Evolutionary conservation across 1,284 basidiomycete genomes (phyloP), one percentile per base, ranked within the genome.

Genomic region (Abortiporus biennis): DNA sequence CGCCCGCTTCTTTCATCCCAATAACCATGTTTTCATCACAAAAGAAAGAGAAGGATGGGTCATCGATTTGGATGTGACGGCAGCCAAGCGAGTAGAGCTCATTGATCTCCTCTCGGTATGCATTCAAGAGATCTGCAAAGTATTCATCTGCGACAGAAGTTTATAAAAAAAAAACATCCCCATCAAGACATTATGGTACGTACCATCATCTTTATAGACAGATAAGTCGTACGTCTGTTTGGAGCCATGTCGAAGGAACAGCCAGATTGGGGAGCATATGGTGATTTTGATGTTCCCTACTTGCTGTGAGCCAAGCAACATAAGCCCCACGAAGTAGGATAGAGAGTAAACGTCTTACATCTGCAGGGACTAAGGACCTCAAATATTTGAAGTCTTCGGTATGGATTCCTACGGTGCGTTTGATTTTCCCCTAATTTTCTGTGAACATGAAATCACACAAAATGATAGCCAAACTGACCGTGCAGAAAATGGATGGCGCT

Each of bases 231-330:
- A 82, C 1, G 79, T 78, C 47, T 75, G 74, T n/a, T n/a, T n/a
- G 2, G 69, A 67, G 42, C 81, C 81, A 55, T 84, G 81, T 17
- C 78, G 76, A 40, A 86, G 72, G 57, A 86, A 84, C 61, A 78
- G 84, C 85, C 84, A 87, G 17, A 78, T 76, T 3, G 85, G 85
- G 1, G 81, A 76, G 50, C 78, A 84, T 60, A 89, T 74, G 6
- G 84, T 88, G 47, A 90, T 61, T 60, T 90, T 90, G 58, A 87
- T 73, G 53, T 74, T 65, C 52, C 74, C n/a, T n/a, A n/a, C n/a
- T n/a, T n/a, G n/a, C n/a, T n/a, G n/a, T n/a, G n/a, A n/a, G n/a
- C n/a, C n/a, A n/a, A n/a, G n/a, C n/a, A n/a, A n/a, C 19, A 35
- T 32, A n/a, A n/a, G 25, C 30, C 29, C 42, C 24, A 43, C 29